These are phyloP conservation scores for Anthracocystis panici-leucophaei DNA, from an alignment of 1,284 basidiomycete species.

Conservation along the genomic window DNA sequence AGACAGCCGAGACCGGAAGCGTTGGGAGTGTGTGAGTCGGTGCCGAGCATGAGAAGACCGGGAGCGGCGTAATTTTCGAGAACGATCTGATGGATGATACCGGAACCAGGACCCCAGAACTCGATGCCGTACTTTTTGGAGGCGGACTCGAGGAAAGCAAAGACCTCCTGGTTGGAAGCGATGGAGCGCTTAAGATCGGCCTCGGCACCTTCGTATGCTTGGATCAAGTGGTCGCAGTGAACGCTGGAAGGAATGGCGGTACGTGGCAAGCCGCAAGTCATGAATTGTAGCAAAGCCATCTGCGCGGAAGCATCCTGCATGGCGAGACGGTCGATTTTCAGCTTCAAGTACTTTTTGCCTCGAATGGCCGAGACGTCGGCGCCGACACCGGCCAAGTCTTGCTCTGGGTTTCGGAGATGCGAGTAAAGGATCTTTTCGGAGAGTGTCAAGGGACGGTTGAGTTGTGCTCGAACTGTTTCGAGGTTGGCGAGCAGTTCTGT, in stretches of 20 bases:
- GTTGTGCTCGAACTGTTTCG: conserved; percentile 77
- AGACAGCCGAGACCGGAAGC: conserved; percentile 97
- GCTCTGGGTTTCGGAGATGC: conserved; percentile 83
- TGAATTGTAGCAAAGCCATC: conserved; percentile 99
- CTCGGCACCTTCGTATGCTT: conserved; percentile 79
- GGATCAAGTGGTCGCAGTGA: conserved; percentile 88
- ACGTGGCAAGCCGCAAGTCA: conserved; percentile 89
- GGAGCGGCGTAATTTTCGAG: conserved; percentile 92
- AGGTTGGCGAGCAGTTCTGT: conserved; percentile 81
- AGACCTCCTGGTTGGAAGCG: conserved; percentile 92
- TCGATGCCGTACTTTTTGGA: conserved; percentile 88
- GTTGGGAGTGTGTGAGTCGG: conserved; percentile 98
- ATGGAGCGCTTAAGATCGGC: conserved; percentile 86
- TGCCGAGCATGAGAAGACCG: conserved; percentile 74
- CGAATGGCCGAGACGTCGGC: conserved; percentile 74
- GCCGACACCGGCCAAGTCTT: conserved; percentile 77
- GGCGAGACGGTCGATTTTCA: conserved; percentile 91
- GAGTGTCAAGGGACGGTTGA: conserved; percentile 87
- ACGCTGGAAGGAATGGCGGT: conserved; percentile 89
- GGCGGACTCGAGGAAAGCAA: conserved; percentile 96
- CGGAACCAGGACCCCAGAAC: conserved; percentile 87
- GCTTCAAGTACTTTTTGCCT: conserved; percentile 89
- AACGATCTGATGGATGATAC: conserved; percentile 97
- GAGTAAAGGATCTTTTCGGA: conserved; percentile 98
- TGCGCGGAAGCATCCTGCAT: conserved; percentile 99